A percentile compares a stretch with the other conserved stretches of the same genome.
These are phyloP conservation scores for Botrytis byssoidea DNA, from an alignment of 2,329 filamentous ascomycete species.

Conservation along the genomic window DNA sequence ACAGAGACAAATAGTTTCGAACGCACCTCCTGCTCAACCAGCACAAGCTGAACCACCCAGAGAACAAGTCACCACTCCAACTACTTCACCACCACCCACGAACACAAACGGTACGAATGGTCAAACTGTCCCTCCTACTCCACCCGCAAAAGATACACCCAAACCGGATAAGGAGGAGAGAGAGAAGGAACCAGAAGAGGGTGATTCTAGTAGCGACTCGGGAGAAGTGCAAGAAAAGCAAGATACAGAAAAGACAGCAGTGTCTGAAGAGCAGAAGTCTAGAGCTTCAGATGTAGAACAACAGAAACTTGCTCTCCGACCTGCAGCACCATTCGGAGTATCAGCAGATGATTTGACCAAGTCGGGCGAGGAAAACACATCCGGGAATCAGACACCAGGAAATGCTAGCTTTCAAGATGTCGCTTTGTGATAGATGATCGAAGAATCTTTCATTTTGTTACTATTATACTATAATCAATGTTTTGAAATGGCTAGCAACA, in stretches of 20 bases:
- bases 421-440: conserved; percentile 47
- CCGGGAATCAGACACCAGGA: conserved; percentile 47
- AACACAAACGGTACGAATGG: conserved; percentile 33
- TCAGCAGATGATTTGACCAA: conserved; percentile 40
- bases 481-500: not conserved
- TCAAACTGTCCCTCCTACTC: conserved; percentile 34
- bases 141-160: conserved; percentile 35
- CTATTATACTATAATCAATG: conserved; percentile 19
- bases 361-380: conserved; percentile 41
- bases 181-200: conserved; percentile 32
- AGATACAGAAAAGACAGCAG: conserved; percentile 38
- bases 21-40: conserved; percentile 24
- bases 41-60: conserved; percentile 27
- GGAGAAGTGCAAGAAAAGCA: conserved; percentile 36
- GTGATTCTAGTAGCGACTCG: conserved; percentile 24
- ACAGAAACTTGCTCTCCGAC: conserved; percentile 53
- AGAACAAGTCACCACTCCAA: conserved; percentile 24
- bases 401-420: conserved; percentile 65
- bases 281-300: conserved; percentile 54
- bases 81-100: conserved; percentile 28
- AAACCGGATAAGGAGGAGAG: conserved; percentile 30
- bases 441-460: conserved; percentile 8
- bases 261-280: conserved; percentile 55
- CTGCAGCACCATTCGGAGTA: conserved; percentile 37
- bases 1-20: conserved; percentile 36